phyloP scores from a whole-genome alignment of 768 basidiomycete species.

The Leccinellum rugosiceps region DNA sequence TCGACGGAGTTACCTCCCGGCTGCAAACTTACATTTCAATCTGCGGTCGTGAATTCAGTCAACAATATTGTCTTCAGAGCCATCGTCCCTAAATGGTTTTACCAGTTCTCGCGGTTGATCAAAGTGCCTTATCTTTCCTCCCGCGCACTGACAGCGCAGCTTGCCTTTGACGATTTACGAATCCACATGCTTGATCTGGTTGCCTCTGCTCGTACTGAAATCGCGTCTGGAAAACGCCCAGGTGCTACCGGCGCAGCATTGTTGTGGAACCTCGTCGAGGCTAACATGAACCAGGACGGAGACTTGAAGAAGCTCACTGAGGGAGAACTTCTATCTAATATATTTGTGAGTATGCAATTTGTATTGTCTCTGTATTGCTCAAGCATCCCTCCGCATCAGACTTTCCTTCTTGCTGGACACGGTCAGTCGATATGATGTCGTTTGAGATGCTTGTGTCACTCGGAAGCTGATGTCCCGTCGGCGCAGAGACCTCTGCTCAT shows the following conservation, averaged over 20 bases:
- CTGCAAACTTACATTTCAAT: slow-evolving; percentile 36
- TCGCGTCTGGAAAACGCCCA: slow-evolving; percentile 26
- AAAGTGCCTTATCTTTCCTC: slow-evolving; percentile 37
- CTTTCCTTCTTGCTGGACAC: slow-evolving; percentile 48
- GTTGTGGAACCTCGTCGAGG: slow-evolving; percentile 44
- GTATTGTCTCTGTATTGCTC: neutral
- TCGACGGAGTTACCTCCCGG: slow-evolving; percentile 24
- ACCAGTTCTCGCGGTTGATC: slow-evolving; percentile 19
- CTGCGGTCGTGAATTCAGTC: slow-evolving; percentile 27
- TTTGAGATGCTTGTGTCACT: neutral
- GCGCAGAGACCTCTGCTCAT: slow-evolving; percentile 46
- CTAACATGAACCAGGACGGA: slow-evolving; percentile 40
- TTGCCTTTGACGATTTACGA: slow-evolving; percentile 37
- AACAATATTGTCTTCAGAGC: slow-evolving; percentile 28
- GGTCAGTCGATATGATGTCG: slow-evolving; percentile 26
- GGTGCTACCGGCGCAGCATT: slow-evolving; percentile 34
- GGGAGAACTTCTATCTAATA: slow-evolving; percentile 45
- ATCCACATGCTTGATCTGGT: slow-evolving; percentile 42
- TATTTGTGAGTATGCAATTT: slow-evolving; percentile 37
- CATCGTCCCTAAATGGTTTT: slow-evolving; percentile 35
- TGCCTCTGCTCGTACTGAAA: slow-evolving; percentile 35
- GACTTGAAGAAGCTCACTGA: slow-evolving; percentile 36
- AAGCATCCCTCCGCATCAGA: slow-evolving; percentile 21
- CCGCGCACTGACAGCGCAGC: slow-evolving; percentile 24
- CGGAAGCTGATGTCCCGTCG: slow-evolving; percentile 5